Evolutionary conservation across 257 asterid species (phyloP), one percentile per base, ranked within the genome.

Genomic region (Haberlea rhodopensis): DNA sequence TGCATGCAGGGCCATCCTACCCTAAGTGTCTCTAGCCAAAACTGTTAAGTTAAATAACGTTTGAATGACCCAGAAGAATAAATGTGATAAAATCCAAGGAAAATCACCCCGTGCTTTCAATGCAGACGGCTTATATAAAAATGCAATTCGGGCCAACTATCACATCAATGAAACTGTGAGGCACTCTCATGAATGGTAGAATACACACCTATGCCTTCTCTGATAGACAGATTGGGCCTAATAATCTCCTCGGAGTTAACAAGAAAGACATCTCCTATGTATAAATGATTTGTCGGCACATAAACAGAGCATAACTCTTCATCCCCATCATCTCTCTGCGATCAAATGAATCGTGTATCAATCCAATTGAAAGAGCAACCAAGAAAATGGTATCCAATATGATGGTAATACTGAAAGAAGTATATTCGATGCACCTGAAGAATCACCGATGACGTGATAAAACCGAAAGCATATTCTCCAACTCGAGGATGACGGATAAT

Each of bases 391-490:
- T 5, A 29, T 29, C 10, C 21, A 34, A 25, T 37, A 34, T 55
- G 9, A 34, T 60, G 60, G 52, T 61, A 24, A 24, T 27, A 59
- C 45, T 26, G 59, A 48, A 29, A 37, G 51, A 27, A 20, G 52
- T 13, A 63, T 19, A 34, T 62, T 22, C 49, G 28, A 76, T 65
- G 78, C 73, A 81, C 87, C 87, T 79, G 80, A 51, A 78, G 82
- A 25, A 62, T 23, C 5, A 81, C 87, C 57, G 78, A 75, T 49
- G 87, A 81, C 34, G 87, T 81, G 66, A 81, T 78, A 68, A 81
- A 81, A 21, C 87, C 84, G 64, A 81, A 78, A 31, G 87, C 84
- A 73, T 81, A 81, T 78, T 81, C 87, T 53, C 87, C 84, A 8
- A 81, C 66, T 13, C 87, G 87, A 15, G 87, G 87, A 68, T 81